These are phyloP conservation scores for Puccinia triticina DNA, from an alignment of 1,284 basidiomycete genomes.

Conservation along the genomic window DNA sequence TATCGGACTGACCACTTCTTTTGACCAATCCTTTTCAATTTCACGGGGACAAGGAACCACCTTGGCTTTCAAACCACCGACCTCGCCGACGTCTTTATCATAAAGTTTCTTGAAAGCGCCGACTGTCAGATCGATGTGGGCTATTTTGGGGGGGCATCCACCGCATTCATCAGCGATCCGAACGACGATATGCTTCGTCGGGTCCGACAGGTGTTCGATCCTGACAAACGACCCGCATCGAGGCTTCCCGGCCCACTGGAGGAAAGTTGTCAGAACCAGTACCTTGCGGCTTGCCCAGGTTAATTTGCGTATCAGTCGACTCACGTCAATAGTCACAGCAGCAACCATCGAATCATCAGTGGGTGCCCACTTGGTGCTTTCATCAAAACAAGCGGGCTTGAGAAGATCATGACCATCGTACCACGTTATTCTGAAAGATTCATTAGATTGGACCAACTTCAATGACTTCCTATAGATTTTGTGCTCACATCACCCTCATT, in stretches of 20 bases:
- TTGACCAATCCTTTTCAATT: background rate
- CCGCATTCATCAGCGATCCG: slow-evolving; percentile 36
- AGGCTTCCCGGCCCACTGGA: slow-evolving; percentile 42
- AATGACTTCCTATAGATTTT: background rate
- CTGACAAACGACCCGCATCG: slow-evolving; percentile 38
- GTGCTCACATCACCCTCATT: slow-evolving; percentile 7
- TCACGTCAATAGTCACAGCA: slow-evolving; percentile 37
- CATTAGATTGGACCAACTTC: background rate
- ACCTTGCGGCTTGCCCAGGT: background rate
- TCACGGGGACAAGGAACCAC: slow-evolving; percentile 7
- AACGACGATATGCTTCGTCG: slow-evolving; percentile 23
- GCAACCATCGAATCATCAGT: slow-evolving; percentile 41
- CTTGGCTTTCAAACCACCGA: slow-evolving; percentile 29
- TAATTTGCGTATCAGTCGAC: background rate
- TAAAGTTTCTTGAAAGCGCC: slow-evolving; percentile 41
- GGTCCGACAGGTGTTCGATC: slow-evolving; percentile 1
- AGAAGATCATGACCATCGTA: slow-evolving; percentile 34
- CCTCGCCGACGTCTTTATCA: slow-evolving; percentile 32
- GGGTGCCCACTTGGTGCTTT: slow-evolving; percentile 34
- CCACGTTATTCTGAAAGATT: slow-evolving; percentile 38
- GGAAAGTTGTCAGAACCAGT: background rate
- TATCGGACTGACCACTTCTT: background rate
- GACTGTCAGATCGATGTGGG: slow-evolving; percentile 41
- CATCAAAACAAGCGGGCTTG: slow-evolving; percentile 19
- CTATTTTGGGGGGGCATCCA: background rate